Base-by-base conservation (phyloP, 2,329 filamentous ascomycete species). In the Ascochyta pisi region DNA sequence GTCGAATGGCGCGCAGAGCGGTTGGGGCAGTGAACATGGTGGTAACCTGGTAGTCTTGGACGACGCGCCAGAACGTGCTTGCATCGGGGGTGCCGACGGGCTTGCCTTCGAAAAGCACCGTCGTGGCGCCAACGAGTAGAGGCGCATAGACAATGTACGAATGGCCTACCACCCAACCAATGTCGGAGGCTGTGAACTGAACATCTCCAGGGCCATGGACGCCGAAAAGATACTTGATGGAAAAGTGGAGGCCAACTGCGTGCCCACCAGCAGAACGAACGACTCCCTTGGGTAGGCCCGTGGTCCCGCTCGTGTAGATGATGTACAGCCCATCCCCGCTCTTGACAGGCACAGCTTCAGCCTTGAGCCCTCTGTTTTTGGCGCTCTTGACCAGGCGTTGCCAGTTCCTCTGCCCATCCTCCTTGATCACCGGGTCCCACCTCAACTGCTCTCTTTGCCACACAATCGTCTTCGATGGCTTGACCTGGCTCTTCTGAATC, bases 101-200 rank as follows among this genome's bases (percentile, higher is more conserved):
- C 64, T 97, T 97, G n/a, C 93, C 94, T 77, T 97, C 93, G 73
- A 92, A 97, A 0, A 97, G 81, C 1, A 97, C 85, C 0, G 92
- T 96, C 1, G 92, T 88, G 2, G 93, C 92, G 5, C 93, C 93
- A 0, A 89, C 86, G 1, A 97, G 84, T 6, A 98, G 84, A 12
- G 93, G 93, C 4, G 86, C 93, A 70, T 97, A 97, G 12, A 96
- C 81, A 60, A 96, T 96, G 72, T 95, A 97, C 6, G 71, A 74
- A 33, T 75, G 71, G 3, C 91, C 91, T 0, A 95, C 91, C 0
- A 93, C 91, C 94, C 93, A 97, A 29, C 93, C 94, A 53, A 97
- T 94, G 69, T 98, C 93, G 13, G 88, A 91, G 1, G 89, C 89
- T 6, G 87, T 90, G 71, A 91, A 88, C 75, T 89, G 85, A 57